Conservation (phyloP, 768 basidiomycete species). For the Hygrocybe coccinea region DNA sequence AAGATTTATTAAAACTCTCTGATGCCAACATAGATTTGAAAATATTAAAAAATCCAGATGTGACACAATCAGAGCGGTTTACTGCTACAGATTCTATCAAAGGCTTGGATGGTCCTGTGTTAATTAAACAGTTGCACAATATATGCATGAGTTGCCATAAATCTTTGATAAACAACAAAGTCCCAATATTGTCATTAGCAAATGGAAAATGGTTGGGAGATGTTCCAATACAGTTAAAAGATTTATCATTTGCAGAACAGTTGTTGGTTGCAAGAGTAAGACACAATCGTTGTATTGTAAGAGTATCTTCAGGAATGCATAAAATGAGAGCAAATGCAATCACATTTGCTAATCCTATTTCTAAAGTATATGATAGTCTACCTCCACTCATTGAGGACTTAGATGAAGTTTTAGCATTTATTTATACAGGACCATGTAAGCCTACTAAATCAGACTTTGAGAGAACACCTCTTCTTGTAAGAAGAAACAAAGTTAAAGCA, state of each 20-base stretch:
- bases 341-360: background rate
- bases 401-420: conserved; percentile 12
- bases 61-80: background rate
- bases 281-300: conserved; percentile 28
- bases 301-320: conserved; percentile 24
- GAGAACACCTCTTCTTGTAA: conserved; percentile 21
- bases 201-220: conserved; percentile 26
- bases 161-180: conserved; percentile 28
- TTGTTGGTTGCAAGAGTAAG: conserved; percentile 23
- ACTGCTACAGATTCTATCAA: background rate
- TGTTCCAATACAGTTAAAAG: conserved; percentile 25
- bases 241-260: conserved; percentile 29
- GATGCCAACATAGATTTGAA: background rate
- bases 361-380: conserved; percentile 16
- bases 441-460: conserved; percentile 14
- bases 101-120: background rate
- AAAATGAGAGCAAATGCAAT: conserved; percentile 26
- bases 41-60: background rate
- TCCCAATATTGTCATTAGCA: conserved; percentile 9
- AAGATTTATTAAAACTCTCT: background rate
- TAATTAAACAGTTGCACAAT: background rate
- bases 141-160: conserved; percentile 16
- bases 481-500: conserved; percentile 14
- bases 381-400: conserved; percentile 19
- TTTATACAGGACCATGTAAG: background rate